These are phyloP conservation scores for Trametes maxima DNA, from an alignment of 768 basidiomycete species.

Conservation along the genomic window DNA sequence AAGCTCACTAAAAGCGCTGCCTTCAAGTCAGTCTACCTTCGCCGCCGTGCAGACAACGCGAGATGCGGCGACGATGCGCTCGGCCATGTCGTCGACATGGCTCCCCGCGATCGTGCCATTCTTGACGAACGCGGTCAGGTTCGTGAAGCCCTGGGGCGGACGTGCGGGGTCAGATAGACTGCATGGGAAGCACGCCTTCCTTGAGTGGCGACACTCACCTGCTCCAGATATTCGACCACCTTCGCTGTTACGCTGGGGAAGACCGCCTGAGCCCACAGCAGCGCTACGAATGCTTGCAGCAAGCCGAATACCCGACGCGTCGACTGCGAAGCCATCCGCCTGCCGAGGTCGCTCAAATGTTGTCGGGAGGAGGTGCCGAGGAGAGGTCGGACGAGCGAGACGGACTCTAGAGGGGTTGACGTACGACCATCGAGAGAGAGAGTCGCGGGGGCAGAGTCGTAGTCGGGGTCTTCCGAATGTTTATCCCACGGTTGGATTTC, in stretches of 20 bases:
- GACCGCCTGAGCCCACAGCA: slow-evolving; percentile 9
- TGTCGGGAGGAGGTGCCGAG: neutral
- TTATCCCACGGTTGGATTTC: no score
- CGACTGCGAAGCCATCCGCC: slow-evolving; percentile 4
- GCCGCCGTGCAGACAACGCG: no score
- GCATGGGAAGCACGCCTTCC: neutral
- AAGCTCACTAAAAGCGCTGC: slow-evolving; percentile 59
- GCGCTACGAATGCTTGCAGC: neutral
- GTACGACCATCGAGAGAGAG: no score
- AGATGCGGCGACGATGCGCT: slow-evolving; percentile 69
- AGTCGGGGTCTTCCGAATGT: no score
- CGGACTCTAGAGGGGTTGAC: no score
- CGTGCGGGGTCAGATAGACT: neutral
- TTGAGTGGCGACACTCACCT: slow-evolving; percentile 8
- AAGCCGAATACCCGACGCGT: slow-evolving; percentile 4
- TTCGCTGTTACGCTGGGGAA: slow-evolving; percentile 8
- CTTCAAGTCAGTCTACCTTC: neutral
- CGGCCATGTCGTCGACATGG: slow-evolving; percentile 81
- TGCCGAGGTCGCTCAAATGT: neutral
- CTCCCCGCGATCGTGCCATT: slow-evolving; percentile 70
- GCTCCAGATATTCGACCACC: slow-evolving; percentile 8
- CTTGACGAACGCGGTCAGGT: slow-evolving; percentile 65
- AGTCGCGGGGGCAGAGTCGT: no score
- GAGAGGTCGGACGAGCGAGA: neutral
- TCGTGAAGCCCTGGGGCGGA: slow-evolving; percentile 38